Evolutionary conservation across 129 eudicot genomes (phyloP), one percentile per base, ranked within the genome.

Genomic region (Artemisia argyi): DNA sequence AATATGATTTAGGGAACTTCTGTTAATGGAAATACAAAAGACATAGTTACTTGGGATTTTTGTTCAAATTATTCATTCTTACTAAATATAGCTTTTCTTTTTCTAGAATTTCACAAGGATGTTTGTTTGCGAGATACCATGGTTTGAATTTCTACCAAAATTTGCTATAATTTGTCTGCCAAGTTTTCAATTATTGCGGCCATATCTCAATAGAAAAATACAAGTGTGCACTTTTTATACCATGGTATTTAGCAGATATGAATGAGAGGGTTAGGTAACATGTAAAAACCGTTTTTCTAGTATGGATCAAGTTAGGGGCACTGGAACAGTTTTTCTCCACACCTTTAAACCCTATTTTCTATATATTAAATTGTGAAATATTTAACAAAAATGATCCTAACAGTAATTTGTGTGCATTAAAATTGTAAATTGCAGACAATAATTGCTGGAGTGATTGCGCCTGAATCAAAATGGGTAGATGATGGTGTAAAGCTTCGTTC

Each of bases 401-500:
- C 50, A 68, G 47, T 3, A 24, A 44, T 2, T 49, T 26, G 2
- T 50, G 44, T 48, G 5, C 42, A 46, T 48, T 0, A 20, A 19
- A 28, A 7, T 13, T 30, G 39, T 6, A 39, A 55, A 65, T 61
- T 87, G 83, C 63, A 92, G 98, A 86, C 89, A 19, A 64, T 92
- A 68, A 81, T 92, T 19, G 95, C 98, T 24, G 98, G 90, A 66
- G 95, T 90, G 48, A 81, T 85, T 59, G 96, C 91, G 2, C 96
- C 98, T 0, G 72, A 85, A 71, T 74, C 79, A 12, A 85, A 66
- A 66, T 92, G 98, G 98, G 88, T 67, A 3, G 80, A 81, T 52
- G 90, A 85, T 26, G 96, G 98, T 65, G 83, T 92, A 55, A 88
- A 84, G 84, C 96, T 92, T 78, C 98, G 98, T 5, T 89, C 96